phyloP scores from a whole-genome alignment of 176 grass and related monocot species.

The Thinopyrum elongatum region DNA sequence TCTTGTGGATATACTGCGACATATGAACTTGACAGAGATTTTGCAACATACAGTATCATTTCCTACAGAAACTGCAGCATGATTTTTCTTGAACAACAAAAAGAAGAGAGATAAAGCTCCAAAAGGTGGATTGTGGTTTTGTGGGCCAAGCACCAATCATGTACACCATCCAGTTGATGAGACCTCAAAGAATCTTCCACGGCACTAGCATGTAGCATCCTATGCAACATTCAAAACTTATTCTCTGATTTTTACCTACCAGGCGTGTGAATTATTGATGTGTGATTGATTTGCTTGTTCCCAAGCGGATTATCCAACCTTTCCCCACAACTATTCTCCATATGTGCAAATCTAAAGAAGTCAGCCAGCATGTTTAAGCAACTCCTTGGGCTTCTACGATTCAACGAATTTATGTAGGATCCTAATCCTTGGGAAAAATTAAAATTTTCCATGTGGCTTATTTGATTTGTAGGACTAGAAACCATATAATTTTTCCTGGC shows the following conservation, averaged over 20 bases:
- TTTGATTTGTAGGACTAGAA: background rate
- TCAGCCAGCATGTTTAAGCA: background rate
- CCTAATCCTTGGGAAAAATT: too few species aligned
- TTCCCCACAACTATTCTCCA: background rate
- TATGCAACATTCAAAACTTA: background rate
- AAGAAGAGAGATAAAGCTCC: background rate
- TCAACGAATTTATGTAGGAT: background rate
- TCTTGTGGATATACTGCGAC: background rate
- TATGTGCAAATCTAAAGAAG: background rate
- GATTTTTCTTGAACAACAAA: background rate
- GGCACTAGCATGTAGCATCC: background rate
- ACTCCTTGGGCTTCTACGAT: background rate
- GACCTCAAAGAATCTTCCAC: background rate
- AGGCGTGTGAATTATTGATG: background rate
- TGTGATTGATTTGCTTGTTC: background rate
- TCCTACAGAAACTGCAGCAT: background rate
- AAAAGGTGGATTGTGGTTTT: background rate
- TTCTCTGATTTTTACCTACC: background rate
- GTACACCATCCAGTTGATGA: background rate
- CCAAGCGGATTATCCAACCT: background rate
- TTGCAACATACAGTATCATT: background rate
- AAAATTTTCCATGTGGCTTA: too few species aligned
- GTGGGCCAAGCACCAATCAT: background rate
- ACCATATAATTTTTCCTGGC: background rate
- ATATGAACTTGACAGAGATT: background rate